Percentiles rank a stretch among this genome's conserved stretches.
Evolutionary conservation across 371 early-diverging fungal genomes (phyloP).

Genomic region (Chytridiales sp.): DNA sequence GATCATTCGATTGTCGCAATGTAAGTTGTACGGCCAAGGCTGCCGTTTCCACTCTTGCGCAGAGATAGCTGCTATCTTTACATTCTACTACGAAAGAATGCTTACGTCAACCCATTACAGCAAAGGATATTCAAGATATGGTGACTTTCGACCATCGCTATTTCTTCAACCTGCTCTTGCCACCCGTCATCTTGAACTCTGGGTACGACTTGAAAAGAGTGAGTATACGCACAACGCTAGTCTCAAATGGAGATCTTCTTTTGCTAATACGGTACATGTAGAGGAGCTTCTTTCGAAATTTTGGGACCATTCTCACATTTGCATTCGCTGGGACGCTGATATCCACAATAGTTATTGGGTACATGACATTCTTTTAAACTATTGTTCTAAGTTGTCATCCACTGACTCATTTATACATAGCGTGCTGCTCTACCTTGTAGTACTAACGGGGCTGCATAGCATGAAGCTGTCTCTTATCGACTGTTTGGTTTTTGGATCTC

Average conservation of each 20-base stretch:
- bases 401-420: conserved; percentile 1
- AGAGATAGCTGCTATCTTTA: not conserved
- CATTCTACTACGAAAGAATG: not conserved
- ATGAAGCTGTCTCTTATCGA: conserved; percentile 76
- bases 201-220: conserved; percentile 89
- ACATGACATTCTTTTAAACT: conserved; percentile 5
- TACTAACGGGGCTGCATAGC: conserved; percentile 68
- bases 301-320: conserved; percentile 85
- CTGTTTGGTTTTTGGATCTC: conserved; percentile 87
- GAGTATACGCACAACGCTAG: conserved; percentile 14
- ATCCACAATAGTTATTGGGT: conserved; percentile 83
- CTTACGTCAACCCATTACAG: conserved; percentile 32
- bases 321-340: conserved; percentile 90
- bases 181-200: conserved; percentile 94
- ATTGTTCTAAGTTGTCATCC: not conserved
- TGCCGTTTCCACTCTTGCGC: not conserved
- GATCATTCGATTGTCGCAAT: conserved; percentile 69
- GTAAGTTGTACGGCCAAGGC: conserved; percentile 26
- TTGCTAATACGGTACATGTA: conserved; percentile 23
- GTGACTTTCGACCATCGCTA: conserved; percentile 86
- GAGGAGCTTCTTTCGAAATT: conserved; percentile 81
- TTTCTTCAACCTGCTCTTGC: conserved; percentile 92
- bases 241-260: not conserved
- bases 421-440: conserved; percentile 67
- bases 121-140: conserved; percentile 71